Evolutionary conservation across 164 flowering plant genomes (phyloP).

Genomic region (Tinospora cordifolia): DNA sequence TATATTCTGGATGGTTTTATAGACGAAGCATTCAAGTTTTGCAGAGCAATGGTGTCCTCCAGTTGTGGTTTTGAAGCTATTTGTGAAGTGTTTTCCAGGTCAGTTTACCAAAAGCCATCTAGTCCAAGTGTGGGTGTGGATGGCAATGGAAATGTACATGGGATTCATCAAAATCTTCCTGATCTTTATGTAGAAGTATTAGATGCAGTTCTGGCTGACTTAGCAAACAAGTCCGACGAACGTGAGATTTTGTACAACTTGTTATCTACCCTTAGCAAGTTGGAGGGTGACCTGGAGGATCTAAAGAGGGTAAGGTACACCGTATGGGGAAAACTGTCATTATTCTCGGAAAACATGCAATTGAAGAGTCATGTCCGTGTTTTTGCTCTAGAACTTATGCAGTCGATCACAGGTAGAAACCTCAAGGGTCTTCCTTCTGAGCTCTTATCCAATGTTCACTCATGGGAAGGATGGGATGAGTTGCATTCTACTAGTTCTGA

Average conservation of each 20-base stretch:
- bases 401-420: slow-evolving; percentile 48
- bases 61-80: slow-evolving; percentile 64
- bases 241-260: slow-evolving; percentile 36
- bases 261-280: slow-evolving; percentile 57
- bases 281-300: slow-evolving; percentile 54
- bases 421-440: slow-evolving; percentile 35
- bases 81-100: slow-evolving; percentile 43
- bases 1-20: slow-evolving; percentile 32
- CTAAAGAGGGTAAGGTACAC: slow-evolving; percentile 50
- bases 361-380: slow-evolving; percentile 64
- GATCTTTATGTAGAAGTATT: slow-evolving; percentile 46
- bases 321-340: slow-evolving; percentile 62
- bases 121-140: slow-evolving; percentile 10
- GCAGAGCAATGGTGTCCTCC: slow-evolving; percentile 70
- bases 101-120: slow-evolving; percentile 18
- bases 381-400: slow-evolving; percentile 70
- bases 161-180: slow-evolving; percentile 38
- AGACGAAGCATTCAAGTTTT: slow-evolving; percentile 38
- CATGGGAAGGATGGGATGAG: slow-evolving; percentile 91
- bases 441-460: slow-evolving; percentile 35
- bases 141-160: slow-evolving; percentile 11
- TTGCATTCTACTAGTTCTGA: slow-evolving; percentile 19
- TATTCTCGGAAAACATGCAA: slow-evolving; percentile 61
- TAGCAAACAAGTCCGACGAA: slow-evolving; percentile 31
- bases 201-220: slow-evolving; percentile 47